Percentiles rank a stretch among this genome's conserved stretches.
These are phyloP conservation scores for Phytopythium montanum DNA, from an alignment of 352 stramenopile species.

Conservation along the genomic window DNA sequence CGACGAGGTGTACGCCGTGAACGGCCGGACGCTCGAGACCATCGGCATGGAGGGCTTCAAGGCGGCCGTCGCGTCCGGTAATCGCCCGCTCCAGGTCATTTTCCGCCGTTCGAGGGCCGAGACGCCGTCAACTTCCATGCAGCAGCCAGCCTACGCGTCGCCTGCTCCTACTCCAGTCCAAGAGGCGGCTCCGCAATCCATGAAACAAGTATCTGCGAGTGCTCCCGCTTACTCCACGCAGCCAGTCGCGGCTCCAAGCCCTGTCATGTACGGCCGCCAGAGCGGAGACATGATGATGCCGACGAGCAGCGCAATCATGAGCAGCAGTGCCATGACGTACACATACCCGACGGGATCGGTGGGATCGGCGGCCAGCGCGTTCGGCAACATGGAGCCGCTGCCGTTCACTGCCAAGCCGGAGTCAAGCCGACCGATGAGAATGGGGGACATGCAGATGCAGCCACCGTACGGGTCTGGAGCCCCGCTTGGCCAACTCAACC, in stretches of 20 bases:
- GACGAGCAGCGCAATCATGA: neutral
- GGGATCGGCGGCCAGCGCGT: neutral
- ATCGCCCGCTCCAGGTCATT: slow-evolving; percentile 63
- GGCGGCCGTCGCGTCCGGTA: slow-evolving; percentile 45
- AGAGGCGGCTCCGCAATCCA: neutral
- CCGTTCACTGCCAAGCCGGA: slow-evolving; percentile 6
- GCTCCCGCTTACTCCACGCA: neutral
- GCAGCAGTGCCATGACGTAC: neutral
- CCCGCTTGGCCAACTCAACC: neutral
- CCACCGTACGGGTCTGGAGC: neutral
- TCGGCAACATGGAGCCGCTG: slow-evolving; percentile 5
- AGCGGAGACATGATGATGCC: slow-evolving; percentile 2
- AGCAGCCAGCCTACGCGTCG: neutral
- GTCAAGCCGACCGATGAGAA: neutral
- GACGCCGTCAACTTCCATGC: neutral
- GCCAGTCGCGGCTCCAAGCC: neutral
- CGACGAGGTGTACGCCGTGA: slow-evolving; percentile 80
- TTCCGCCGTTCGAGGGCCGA: slow-evolving; percentile 36
- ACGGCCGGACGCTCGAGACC: slow-evolving; percentile 50
- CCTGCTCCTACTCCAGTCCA: neutral
- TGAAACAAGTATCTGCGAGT: neutral
- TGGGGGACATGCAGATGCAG: neutral
- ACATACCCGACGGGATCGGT: neutral
- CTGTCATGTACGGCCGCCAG: neutral
- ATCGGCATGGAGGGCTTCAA: slow-evolving; percentile 87